These are phyloP conservation scores for Bocquillonia castaneifolia DNA, from an alignment of 441 rosid species.

Conservation along the genomic window DNA sequence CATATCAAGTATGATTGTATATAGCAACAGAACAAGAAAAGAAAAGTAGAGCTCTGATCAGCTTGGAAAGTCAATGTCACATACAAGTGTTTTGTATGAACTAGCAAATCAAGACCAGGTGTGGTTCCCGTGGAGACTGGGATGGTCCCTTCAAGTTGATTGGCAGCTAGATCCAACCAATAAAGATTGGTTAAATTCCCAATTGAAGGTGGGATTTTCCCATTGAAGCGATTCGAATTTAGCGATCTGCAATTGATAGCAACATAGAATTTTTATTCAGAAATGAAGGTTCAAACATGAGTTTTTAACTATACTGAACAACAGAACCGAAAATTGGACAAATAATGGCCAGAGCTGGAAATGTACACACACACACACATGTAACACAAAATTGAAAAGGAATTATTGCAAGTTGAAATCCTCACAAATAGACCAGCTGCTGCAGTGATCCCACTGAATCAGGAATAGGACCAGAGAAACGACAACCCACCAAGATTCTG, in stretches of 20 bases:
- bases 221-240: conserved; percentile 59
- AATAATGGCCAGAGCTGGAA: too few species aligned
- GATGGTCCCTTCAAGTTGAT: conserved; percentile 53
- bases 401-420: conserved; percentile 9
- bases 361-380: too few species aligned
- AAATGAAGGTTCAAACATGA: neutral
- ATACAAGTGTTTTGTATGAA: conserved; percentile 64
- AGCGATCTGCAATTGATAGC: conserved; percentile 49
- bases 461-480: conserved; percentile 71
- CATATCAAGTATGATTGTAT: neutral
- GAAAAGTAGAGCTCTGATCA: neutral
- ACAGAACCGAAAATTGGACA: neutral
- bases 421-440: conserved; percentile 55
- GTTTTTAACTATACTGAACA: neutral
- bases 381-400: neutral
- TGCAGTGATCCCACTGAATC: conserved; percentile 50
- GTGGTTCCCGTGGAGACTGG: conserved; percentile 60
- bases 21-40: neutral
- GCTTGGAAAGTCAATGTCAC: conserved; percentile 13
- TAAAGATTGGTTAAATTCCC: conserved; percentile 55
- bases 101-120: conserved; percentile 75
- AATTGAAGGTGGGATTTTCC: conserved; percentile 58
- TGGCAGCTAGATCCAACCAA: conserved; percentile 83
- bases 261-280: conserved; percentile 9
- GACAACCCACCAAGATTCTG: conserved; percentile 68